Base-by-base conservation (phyloP, 352 stramenopile genomes). In the Pelagophyceae sp. region DNA sequence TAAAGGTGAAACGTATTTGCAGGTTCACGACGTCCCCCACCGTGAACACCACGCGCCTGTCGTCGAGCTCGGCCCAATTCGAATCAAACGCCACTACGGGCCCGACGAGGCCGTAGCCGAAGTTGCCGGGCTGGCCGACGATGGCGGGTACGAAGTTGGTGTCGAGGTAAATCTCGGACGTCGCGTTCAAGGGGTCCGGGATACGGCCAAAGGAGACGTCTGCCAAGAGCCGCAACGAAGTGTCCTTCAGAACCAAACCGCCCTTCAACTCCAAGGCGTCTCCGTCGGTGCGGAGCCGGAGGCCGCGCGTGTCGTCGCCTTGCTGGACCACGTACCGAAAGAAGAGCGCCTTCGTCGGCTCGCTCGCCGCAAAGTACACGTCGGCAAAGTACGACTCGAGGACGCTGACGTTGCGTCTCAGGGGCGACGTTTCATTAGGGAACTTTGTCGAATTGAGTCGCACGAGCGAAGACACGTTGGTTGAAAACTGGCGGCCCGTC, bases 291-390 rank as follows among this genome's bases (percentile, higher is more conserved):
- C n/a, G n/a, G n/a, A n/a, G n/a, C n/a, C n/a, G n/a, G n/a, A n/a
- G n/a, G n/a, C n/a, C n/a, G n/a, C n/a, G n/a, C 31, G 32, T 51
- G 19, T 37, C n/a, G 35, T 72, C 64, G 3, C 32, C 64, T 3
- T 25, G 32, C 64, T 72, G 64, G 32, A 72, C 64, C 3, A 72
- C 29, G 35, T 72, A 72, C 11, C 20, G 23, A 40, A 72, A 72
- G 15, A 25, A n/a, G 11, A 72, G 35, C 23, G 17, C 27, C 58
- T 31, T 67, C 29, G 58, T 54, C 45, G 45, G 45, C 45, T 11
- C 45, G 11, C 11, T 23, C 11, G 23, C 45, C 45, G 11, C 11
- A 54, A 29, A 67, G 60, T 23, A 54, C 11, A 54, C 11, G 45
- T 54, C 45, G 23, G 45, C 45, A 23, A 23, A 11, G 45, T 54